phyloP scores from a whole-genome alignment of 305 asterid species.

The Fraxinus greggii region DNA sequence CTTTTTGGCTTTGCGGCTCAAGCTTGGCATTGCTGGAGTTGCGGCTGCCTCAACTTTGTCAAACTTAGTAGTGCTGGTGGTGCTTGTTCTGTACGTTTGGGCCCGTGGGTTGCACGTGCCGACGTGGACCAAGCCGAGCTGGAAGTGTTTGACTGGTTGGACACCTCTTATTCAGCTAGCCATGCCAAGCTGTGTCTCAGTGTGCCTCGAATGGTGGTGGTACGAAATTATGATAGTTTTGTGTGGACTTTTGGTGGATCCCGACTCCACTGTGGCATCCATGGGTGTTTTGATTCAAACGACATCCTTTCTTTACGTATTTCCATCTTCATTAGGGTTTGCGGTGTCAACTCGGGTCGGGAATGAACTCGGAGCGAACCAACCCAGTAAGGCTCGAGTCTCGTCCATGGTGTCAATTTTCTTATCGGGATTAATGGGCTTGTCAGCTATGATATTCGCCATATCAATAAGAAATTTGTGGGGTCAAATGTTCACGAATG shows the following conservation, averaged over 20 bases:
- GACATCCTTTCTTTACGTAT: constrained; percentile 65
- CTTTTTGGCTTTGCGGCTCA: constrained; percentile 43
- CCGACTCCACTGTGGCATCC: constrained; percentile 70
- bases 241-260: constrained; percentile 73
- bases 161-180: constrained; percentile 65
- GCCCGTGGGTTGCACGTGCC: constrained; percentile 44
- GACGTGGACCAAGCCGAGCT: constrained; percentile 55
- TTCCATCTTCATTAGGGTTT: constrained; percentile 63
- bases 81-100: constrained; percentile 44
- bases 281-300: constrained; percentile 80
- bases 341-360: constrained; percentile 88
- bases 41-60: constrained; percentile 74
- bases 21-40: constrained; percentile 68
- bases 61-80: constrained; percentile 37
- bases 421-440: constrained; percentile 55
- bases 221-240: constrained; percentile 75
- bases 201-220: constrained; percentile 93
- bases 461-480: constrained; percentile 38
- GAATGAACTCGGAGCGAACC: constrained; percentile 75
- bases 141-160: constrained; percentile 66
- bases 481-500: constrained; percentile 67
- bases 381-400: constrained; percentile 56
- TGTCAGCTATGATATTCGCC: constrained; percentile 57
- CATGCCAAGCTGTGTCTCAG: constrained; percentile 78
- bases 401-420: constrained; percentile 45